Base-by-base conservation (phyloP, 164 flowering plant species). In the Pachysandra terminalis region DNA sequence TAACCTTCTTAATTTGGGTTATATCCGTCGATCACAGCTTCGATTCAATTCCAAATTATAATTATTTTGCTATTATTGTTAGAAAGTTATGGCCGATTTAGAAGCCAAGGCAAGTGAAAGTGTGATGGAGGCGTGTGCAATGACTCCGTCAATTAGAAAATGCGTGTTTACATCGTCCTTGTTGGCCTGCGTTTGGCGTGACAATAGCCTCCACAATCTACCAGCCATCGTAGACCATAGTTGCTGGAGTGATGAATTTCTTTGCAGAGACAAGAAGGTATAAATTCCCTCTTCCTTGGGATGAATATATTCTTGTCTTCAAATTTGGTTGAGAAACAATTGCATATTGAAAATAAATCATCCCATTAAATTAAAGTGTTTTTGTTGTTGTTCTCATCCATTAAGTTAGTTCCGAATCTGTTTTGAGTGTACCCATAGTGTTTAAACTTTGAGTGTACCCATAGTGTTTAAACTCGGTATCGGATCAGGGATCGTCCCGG, bases 161-260 rank as follows among this genome's bases (percentile, higher is more conserved):
- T 91, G 93, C 59, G 87, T 89, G 37, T 72, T 89, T 63, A 89
- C 97, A 9, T 91, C 93, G 0, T 89, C 97, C 1, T 89, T 91
- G 51, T 63, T 86, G 62, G 86, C 95, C 19, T 91, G 93, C 66
- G 63, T 86, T 22, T 89, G 95, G 97, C 75, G 71, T 41, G 78
- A 79, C 41, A 49, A 45, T 56, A 17, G 68, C n/a, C 57, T 13
- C 19, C 23, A 32, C 16, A 64, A 69, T 19, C 62, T 61, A 49
- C 63, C 86, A 4, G 58, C 66, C 1, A 62, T 83, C 12, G 63
- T 91, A 15, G 79, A 86, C 68, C 90, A 91, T 52, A 64, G 68
- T n/a, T 77, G 65, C 61, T 91, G 97, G 97, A 89, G 93, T 57
- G 82, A 84, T 19, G 95, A 89, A 73, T 77, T 83, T 8, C 19